Base-by-base conservation (phyloP, 1,284 basidiomycete genomes). In the Cryptococcus sp. region DNA sequence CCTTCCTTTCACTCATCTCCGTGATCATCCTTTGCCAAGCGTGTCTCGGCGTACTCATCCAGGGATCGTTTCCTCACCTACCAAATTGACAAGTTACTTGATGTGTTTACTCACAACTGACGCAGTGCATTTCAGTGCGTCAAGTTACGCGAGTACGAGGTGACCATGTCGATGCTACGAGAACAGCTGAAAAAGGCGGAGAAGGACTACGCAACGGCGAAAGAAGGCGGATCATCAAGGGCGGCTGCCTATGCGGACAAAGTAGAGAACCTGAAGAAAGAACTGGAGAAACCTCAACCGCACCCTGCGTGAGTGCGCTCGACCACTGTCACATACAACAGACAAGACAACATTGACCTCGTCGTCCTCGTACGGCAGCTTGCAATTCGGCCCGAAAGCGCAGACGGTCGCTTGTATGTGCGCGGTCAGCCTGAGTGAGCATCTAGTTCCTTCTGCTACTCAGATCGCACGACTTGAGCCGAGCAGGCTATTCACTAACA, bases 341-440 rank as follows among this genome's bases (percentile, higher is more conserved):
- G n/a, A n/a, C n/a, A n/a, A n/a, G n/a, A n/a, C n/a, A n/a, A n/a
- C n/a, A n/a, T n/a, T n/a, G n/a, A n/a, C n/a, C n/a, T n/a, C n/a
- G n/a, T n/a, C n/a, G n/a, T n/a, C n/a, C n/a, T n/a, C n/a, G n/a
- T n/a, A n/a, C n/a, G n/a, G n/a, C 43, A 73, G 71, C 5, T 58
- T 74, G 19, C 66, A 70, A 49, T 71, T 72, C 38, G 70, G 70
- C 19, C 66, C 68, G 6, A 50, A 66, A 8, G 57, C 63, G 13
- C 71, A 72, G 54, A 71, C 69, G 20, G 62, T 71, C 19, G 62
- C 68, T 11, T 60, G 68, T 46, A 74, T 72, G 72, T 54, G 58
- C 13, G 55, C 58, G 1, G 55, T 74, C 30, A 66, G 62, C 39
- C 59, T 73, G n/a, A 60, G 71, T 73, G 35, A 54, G 67, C 60